Base-by-base conservation (phyloP, 2,329 filamentous ascomycete genomes). In the Lizonia empirigonia region DNA sequence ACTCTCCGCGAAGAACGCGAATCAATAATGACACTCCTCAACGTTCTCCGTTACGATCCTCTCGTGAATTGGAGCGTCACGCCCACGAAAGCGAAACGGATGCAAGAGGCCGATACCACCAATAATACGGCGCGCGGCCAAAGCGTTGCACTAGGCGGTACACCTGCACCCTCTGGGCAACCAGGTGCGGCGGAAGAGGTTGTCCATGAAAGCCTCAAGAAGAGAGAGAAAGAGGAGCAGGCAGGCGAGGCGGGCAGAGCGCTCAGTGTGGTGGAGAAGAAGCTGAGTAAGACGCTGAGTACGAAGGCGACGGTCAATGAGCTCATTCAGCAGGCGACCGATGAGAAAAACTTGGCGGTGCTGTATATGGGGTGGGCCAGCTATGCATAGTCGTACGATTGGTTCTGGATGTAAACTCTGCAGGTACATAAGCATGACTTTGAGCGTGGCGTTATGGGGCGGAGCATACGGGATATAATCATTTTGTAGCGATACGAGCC, bases 1-100 rank as follows among this genome's bases (percentile, higher is more conserved):
- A 92, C 95, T 1, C 79, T 99, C 27, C 87, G 94, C n/a, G 89
- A 96, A 64, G 94, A 99, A 71, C 90, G 90, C 10, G 95, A 96
- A 70, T 92, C 89, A 35, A 99, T 99, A 76, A 97, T 97, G 92
- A 97, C 94, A 0, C 91, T 99, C 44, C 84, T 99, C 16, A 95
- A 99, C 68, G 95, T 99, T 18, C 78, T 99, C 52, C 88, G 95
- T n/a, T 97, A 97, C 74, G 94, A 99, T 79, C 95, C 94, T 1
- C 77, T 99, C 55, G 96, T 97, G 73, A 94, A 86, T 54, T 99
- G 94, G 94, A 93, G 90, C 27, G 86, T 97, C 48, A 94, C 90
- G 9, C 84, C 85, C 0, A 72, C 86, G 13, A 81, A 85, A 39
- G 81, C 85, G 48, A 85, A 84, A 69, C 80, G 81, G 46, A 87